Evolutionary conservation across 108 stramenopile species (phyloP).

Genomic region (Skeletonema marinoi): DNA sequence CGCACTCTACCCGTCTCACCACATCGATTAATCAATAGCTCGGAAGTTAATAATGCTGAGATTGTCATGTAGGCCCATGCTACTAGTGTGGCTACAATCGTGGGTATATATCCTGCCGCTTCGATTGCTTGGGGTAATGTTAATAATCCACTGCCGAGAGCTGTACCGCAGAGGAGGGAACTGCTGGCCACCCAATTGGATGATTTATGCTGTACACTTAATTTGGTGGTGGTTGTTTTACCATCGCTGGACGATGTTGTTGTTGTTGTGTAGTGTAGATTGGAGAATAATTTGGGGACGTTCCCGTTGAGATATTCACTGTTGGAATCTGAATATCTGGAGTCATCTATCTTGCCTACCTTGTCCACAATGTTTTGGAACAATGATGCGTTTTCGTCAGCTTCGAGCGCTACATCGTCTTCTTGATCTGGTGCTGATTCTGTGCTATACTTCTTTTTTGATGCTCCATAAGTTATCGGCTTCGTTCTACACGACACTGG

Average conservation of each 20-base stretch:
- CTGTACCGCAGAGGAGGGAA: conserved; percentile 66
- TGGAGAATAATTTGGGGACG: conserved; percentile 48
- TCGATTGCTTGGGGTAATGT: conserved; percentile 79
- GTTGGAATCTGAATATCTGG: conserved; percentile 24
- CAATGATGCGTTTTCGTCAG: neutral
- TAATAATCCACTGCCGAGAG: conserved; percentile 77
- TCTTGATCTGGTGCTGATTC: neutral
- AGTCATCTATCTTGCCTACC: conserved; percentile 70
- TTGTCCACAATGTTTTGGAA: conserved; percentile 48
- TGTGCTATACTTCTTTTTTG: neutral
- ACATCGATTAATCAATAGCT: conserved; percentile 76
- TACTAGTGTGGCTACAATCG: conserved; percentile 58
- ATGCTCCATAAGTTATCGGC: neutral
- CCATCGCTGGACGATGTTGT: conserved; percentile 4
- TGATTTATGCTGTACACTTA: conserved; percentile 7
- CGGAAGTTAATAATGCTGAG: conserved; percentile 86
- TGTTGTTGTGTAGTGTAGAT: conserved; percentile 5
- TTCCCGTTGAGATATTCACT: conserved; percentile 18
- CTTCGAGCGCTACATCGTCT: neutral
- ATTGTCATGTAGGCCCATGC: conserved; percentile 89
- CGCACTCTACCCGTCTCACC: conserved; percentile 64
- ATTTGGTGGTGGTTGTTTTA: conserved; percentile 9
- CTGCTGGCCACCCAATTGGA: conserved; percentile 30
- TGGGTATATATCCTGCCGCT: conserved; percentile 74
- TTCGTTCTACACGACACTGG: neutral